phyloP scores from a whole-genome alignment of 2,329 filamentous ascomycete genomes.

The Stagonosporopsis cucurbitacearum region DNA sequence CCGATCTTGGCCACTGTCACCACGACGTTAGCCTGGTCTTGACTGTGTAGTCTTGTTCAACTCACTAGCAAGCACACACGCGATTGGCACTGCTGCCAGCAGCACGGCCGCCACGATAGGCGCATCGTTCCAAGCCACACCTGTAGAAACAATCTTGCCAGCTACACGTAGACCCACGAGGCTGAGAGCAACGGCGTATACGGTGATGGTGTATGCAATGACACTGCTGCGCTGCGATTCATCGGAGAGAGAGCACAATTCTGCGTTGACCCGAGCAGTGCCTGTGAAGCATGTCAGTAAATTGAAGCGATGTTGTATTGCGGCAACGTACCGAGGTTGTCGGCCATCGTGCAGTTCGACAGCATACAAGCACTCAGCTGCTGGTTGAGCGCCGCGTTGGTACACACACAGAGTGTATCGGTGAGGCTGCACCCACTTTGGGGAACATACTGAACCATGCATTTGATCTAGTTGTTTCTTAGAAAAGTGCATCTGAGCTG shows the following conservation, averaged over 20 bases:
- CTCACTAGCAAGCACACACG: conserved; percentile 21
- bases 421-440: conserved; percentile 21
- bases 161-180: conserved; percentile 13
- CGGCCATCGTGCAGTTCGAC: conserved; percentile 33
- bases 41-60: not conserved
- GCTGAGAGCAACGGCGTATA: conserved; percentile 15
- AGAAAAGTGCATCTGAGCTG: not conserved
- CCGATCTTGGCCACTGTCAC: conserved; percentile 14
- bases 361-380: conserved; percentile 24
- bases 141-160: conserved; percentile 19
- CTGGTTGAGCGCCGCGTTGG: conserved; percentile 12
- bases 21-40: not conserved
- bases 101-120: conserved; percentile 13
- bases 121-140: conserved; percentile 17
- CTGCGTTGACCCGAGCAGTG: conserved; percentile 23
- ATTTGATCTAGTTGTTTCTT: conserved; percentile 19
- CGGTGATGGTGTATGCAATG: conserved; percentile 16
- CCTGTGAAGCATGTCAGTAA: not conserved
- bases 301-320: conserved; percentile 4
- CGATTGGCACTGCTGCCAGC: conserved; percentile 10
- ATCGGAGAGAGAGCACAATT: conserved; percentile 25
- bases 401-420: conserved; percentile 28
- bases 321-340: conserved; percentile 26
- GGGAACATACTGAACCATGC: conserved; percentile 23
- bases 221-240: conserved; percentile 20